Conservation (phyloP, 139 green algal species). For the Picochlorum sp. region DNA sequence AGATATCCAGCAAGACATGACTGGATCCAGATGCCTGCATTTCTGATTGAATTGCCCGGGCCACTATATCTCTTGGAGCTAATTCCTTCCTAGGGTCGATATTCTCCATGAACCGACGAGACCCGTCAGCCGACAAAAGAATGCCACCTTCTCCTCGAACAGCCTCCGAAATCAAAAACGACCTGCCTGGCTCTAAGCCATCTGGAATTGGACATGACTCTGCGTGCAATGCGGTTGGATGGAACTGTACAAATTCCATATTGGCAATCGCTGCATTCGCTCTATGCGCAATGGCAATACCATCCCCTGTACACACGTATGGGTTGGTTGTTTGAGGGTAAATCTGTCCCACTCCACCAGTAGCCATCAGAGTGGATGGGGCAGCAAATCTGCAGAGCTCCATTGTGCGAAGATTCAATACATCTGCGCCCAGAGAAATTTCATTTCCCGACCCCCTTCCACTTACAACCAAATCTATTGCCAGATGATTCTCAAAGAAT, state of each 20-base stretch:
- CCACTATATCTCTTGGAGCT: conserved; percentile 90
- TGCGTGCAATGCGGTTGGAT: conserved; percentile 76
- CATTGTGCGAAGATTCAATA: conserved; percentile 43
- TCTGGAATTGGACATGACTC: background rate
- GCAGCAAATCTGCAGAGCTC: conserved; percentile 56
- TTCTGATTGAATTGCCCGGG: conserved; percentile 72
- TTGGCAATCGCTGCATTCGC: conserved; percentile 71
- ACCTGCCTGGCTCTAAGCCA: conserved; percentile 8
- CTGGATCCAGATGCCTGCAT: conserved; percentile 46
- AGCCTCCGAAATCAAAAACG: conserved; percentile 93
- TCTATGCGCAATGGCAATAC: conserved; percentile 88
- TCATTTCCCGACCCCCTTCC: conserved; percentile 18
- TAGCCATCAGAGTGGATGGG: conserved; percentile 79
- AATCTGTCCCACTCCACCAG: conserved; percentile 82
- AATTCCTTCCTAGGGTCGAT: conserved; percentile 89
- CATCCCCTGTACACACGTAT: conserved; percentile 86
- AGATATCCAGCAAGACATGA: conserved; percentile 92
- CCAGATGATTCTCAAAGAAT: conserved; percentile 72
- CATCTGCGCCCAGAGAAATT: conserved; percentile 74
- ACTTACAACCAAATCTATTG: conserved; percentile 50
- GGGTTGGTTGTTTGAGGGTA: conserved; percentile 98
- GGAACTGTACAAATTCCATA: conserved; percentile 99
- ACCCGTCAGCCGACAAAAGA: conserved; percentile 70
- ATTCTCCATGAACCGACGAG: conserved; percentile 86
- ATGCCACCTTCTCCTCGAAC: conserved; percentile 84